Evolutionary conservation across 192 early-diverging fungal species (phyloP).

Genomic region (Coemansia sp.): DNA sequence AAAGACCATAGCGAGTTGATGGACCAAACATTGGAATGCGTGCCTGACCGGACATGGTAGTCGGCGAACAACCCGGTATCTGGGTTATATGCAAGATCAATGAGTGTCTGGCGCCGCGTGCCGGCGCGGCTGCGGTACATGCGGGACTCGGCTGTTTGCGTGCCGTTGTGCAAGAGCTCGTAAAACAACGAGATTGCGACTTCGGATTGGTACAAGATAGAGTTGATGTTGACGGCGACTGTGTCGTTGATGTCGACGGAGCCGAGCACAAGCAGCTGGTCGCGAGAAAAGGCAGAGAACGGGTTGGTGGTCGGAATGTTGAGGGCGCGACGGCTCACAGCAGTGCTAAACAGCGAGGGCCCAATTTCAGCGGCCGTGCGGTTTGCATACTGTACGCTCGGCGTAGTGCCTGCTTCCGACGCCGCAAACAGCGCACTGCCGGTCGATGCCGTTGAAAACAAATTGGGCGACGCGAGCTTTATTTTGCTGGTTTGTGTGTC

Average conservation of each 20-base stretch:
- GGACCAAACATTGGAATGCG: conserved; percentile 50
- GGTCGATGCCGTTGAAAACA: conserved; percentile 6
- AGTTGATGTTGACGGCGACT: conserved; percentile 69
- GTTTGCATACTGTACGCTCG: conserved; percentile 38
- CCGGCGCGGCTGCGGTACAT: conserved; percentile 33
- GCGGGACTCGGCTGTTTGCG: conserved; percentile 7
- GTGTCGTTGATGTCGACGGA: conserved; percentile 57
- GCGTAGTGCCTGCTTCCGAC: conserved; percentile 30
- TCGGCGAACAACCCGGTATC: conserved; percentile 55
- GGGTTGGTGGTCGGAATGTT: conserved; percentile 27
- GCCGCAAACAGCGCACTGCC: conserved; percentile 29
- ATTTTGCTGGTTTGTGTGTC: conserved; percentile 20
- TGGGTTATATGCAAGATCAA: conserved; percentile 58
- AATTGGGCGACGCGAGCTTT: not conserved
- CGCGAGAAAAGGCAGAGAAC: conserved; percentile 24
- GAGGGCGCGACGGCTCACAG: conserved; percentile 20
- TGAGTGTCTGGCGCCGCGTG: conserved; percentile 54
- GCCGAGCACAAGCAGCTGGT: conserved; percentile 44
- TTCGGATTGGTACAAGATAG: conserved; percentile 60
- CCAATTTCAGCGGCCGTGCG: conserved; percentile 8
- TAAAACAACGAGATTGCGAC: conserved; percentile 29
- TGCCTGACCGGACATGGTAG: conserved; percentile 54
- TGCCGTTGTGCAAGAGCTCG: conserved; percentile 19
- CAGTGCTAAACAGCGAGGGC: conserved; percentile 25
- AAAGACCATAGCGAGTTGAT: conserved; percentile 62